Base-by-base conservation (phyloP, 805 yeast species). In the Huiozyma naganishii region DNA sequence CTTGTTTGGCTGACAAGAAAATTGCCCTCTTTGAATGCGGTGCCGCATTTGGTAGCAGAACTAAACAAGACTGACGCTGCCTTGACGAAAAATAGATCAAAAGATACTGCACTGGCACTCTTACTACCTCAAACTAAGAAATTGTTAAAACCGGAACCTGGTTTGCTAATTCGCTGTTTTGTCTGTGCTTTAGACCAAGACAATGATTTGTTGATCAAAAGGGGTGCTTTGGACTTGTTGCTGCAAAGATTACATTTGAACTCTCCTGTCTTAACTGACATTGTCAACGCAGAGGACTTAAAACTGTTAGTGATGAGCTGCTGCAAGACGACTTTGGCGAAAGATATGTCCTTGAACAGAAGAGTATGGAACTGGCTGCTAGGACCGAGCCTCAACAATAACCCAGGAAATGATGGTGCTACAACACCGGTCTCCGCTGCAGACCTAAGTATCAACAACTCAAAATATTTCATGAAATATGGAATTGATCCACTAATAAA, bases 271-370 rank as follows among this genome's bases (percentile, higher is more conserved):
- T 55, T 83, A 28, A 74, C 73, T 39, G 52, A 58, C 2, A 47
- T 78, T 8, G 66, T 77, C 1, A 62, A 76, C 0, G 52, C 62
- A 0, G 64, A 69, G 6, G 95, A 87, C 53, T 72, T 74, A 40
- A 73, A 75, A 47, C 52, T 73, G 29, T 63, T 88, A 34, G 59
- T 87, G 12, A 67, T 80, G 62, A 69, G 78, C 7, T 80, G 88
- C 34, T 73, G 87, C 27, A 63, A 71, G 8, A 79, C 89, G 0
- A 81, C 92, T 2, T 66, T 87, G 37, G 77, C 82, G 38, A 80
- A 80, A 52, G 99, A 92, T 61, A 87, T 92, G 96, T 87, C 97
- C 7, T 71, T 92, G 46, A 92, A 92, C 61, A 73, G 98, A 62
- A 73, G 99, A 53, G 70, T 92, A 17, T 89, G 97, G 96, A 80